phyloP scores from a whole-genome alignment of 257 asterid species.

The Jacaranda mimosifolia region DNA sequence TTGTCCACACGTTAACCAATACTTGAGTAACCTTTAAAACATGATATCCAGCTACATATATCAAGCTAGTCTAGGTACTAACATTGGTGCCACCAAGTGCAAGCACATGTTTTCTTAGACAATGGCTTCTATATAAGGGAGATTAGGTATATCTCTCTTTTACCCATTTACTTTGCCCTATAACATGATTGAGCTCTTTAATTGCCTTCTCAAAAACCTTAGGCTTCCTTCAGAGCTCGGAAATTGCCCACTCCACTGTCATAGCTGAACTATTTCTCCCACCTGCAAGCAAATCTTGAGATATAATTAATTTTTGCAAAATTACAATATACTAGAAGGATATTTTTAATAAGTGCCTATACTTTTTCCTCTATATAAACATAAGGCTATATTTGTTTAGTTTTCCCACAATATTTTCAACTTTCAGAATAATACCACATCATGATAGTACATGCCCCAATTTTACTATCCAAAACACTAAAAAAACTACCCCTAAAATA shows the following conservation, averaged over 20 bases:
- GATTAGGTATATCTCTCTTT: conserved; percentile 37
- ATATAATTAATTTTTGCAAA: neutral
- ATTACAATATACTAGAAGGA: neutral
- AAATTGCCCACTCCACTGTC: conserved; percentile 91
- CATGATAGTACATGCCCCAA: too few species aligned
- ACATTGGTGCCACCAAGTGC: conserved; percentile 70
- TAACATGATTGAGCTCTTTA: conserved; percentile 73
- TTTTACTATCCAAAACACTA: too few species aligned
- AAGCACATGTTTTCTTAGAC: conserved; percentile 64
- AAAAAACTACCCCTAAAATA: too few species aligned
- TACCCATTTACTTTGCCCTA: conserved; percentile 67
- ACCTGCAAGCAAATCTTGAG: conserved; percentile 77
- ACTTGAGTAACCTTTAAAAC: neutral
- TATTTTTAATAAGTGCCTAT: neutral
- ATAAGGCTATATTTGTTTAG: too few species aligned
- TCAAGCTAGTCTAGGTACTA: conserved; percentile 62
- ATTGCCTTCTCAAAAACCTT: conserved; percentile 62
- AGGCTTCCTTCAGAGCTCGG: conserved; percentile 78
- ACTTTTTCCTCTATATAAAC: too few species aligned
- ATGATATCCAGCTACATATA: neutral
- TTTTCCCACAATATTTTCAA: too few species aligned
- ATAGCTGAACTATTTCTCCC: conserved; percentile 92
- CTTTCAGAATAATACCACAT: too few species aligned
- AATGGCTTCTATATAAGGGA: too few species aligned
- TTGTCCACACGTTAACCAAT: neutral